Base-by-base conservation (phyloP, 148 eudicot species). In the Rhododendron williamsianum region DNA sequence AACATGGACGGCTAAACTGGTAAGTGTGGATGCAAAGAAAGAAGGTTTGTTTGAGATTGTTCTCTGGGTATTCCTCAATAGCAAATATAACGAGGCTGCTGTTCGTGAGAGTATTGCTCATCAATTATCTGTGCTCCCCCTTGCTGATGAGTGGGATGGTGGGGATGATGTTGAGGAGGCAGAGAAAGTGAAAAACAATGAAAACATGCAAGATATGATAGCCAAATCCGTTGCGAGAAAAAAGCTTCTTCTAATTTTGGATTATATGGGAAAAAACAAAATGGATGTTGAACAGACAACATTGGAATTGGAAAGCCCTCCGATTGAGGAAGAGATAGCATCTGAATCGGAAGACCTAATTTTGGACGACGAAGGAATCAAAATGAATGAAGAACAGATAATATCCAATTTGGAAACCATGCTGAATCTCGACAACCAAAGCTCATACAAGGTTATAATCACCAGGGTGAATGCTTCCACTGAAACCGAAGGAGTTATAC, bases 221-320 rank as follows among this genome's bases (percentile, higher is more conserved):
- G 9, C 45, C 6, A 1, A 15, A 6, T 18, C 25, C 0, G 6
- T 81, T 10, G 13, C 46, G 36, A 1, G 11, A n/a, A 65, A 45
- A 36, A 80, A 49, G 73, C 30, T 85, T 48, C 78, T 85, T 35
- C 38, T 85, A 21, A 65, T 85, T 30, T 48, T 85, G 38, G 87
- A 85, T 67, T 67, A 49, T 16, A 83, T 69, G 83, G 78, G 83
- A 16, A 35, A 49, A 56, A 5, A 4, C 25, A 16, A 49, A 80
- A 23, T 71, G 79, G 25, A 18, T 0, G 83, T 48, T 2, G 5
- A 43, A 45, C 38, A 65, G 23, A 21, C 48, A 11, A 58, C 8
- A 1, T 13, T 0, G 58, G 58, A 52, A 52, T 52, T 15, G 58
- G 58, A 12, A 48, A 48, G 52, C 52, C 4, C 19, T 13, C 19